Conservation (phyloP, 495 filamentous ascomycete species). For the Pseudomonodictys pantanalensis region DNA sequence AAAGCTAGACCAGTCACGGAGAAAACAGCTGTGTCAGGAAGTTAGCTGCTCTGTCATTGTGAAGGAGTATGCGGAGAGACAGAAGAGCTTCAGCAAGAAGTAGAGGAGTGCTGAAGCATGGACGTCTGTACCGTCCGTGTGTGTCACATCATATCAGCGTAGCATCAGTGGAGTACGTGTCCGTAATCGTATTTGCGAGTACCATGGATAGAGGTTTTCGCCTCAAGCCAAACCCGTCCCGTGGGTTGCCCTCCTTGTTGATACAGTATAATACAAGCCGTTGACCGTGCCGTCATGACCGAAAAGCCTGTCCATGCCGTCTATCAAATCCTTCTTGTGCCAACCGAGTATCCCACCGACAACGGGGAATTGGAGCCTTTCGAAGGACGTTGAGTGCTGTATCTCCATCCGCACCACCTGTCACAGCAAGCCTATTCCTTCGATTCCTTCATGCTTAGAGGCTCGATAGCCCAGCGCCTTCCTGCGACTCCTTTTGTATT, state of each 20-base stretch:
- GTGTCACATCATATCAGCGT: slow-evolving; percentile 6
- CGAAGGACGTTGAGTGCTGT: no score
- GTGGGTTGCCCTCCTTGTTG: no score
- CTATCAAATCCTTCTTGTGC: no score
- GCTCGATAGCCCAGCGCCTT: not conserved
- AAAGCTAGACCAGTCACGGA: slow-evolving; percentile 67
- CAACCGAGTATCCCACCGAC: no score
- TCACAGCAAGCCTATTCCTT: no score
- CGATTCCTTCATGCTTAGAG: no score
- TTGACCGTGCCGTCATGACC: no score
- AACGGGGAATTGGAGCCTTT: no score
- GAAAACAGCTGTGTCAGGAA: slow-evolving; percentile 82
- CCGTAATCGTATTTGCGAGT: not conserved
- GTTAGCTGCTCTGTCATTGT: slow-evolving; percentile 75
- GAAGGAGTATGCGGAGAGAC: slow-evolving; percentile 65
- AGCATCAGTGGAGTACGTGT: slow-evolving; percentile 6
- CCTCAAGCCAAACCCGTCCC: not conserved
- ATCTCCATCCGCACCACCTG: no score
- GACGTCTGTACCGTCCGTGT: not conserved
- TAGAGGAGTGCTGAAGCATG: not conserved
- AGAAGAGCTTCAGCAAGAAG: slow-evolving; percentile 53
- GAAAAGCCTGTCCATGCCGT: no score
- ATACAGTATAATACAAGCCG: no score
- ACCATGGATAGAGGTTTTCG: not conserved
- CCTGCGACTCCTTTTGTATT: slow-evolving; percentile 59